Evolutionary conservation across 2,329 filamentous ascomycete species (phyloP).

Genomic region (Purpureocillium takamizusanense): DNA sequence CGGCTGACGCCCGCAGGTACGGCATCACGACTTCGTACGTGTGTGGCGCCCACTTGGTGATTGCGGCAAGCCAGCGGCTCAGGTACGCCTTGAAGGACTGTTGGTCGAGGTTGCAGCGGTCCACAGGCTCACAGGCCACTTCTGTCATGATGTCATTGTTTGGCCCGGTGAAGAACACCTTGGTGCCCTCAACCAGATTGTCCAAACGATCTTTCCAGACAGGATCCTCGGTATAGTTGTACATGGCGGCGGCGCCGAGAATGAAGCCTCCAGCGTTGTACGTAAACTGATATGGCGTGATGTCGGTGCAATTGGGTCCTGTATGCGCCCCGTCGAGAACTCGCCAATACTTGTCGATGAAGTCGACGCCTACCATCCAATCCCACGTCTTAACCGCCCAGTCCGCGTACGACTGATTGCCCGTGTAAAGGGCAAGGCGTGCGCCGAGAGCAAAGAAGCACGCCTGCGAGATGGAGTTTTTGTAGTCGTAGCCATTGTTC

Average conservation of each 20-base stretch:
- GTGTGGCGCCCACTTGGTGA: constrained; percentile 55
- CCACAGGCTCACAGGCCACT: constrained; percentile 53
- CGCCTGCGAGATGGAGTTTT: constrained; percentile 55
- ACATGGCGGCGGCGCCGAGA: constrained; percentile 59
- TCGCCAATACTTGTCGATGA: constrained; percentile 50
- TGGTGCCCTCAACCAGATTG: constrained; percentile 43
- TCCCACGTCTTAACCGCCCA: constrained; percentile 70
- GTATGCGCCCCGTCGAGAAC: constrained; percentile 56
- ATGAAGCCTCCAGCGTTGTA: constrained; percentile 62
- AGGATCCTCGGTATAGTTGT: constrained; percentile 45
- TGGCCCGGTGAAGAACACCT: constrained; percentile 45
- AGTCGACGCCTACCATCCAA: constrained; percentile 50
- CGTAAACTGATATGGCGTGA: constrained; percentile 56
- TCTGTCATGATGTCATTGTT: constrained; percentile 53
- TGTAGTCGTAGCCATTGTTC: constrained; percentile 77
- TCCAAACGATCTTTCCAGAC: constrained; percentile 51
- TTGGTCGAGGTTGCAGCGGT: constrained; percentile 53
- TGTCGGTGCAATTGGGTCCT: constrained; percentile 44
- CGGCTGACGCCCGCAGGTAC: constrained; percentile 44
- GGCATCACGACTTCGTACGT: constrained; percentile 44
- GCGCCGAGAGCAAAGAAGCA: constrained; percentile 56
- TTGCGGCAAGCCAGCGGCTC: constrained; percentile 51
- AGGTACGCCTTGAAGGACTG: constrained; percentile 57
- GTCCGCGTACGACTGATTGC: constrained; percentile 65
- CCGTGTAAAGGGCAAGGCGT: constrained; percentile 67